phyloP scores from a whole-genome alignment of 2,329 filamentous ascomycete genomes.

The Chaetomiaceae sp. region DNA sequence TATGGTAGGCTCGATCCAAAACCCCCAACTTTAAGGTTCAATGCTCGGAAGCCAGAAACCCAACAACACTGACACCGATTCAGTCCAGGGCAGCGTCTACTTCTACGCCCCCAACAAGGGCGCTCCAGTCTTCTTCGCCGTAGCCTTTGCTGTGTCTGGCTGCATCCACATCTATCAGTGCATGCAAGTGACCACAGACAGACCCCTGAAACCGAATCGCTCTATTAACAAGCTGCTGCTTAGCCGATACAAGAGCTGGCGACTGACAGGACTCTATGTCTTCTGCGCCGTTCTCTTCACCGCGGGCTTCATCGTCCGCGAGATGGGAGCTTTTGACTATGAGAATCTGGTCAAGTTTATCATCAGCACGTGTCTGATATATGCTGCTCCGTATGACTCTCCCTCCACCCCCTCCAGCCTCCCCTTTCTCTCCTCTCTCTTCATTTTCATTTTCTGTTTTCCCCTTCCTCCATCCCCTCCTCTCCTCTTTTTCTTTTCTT shows the following conservation, averaged over 20 bases:
- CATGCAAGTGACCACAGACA: slow-evolving; percentile 36
- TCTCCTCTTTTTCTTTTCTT: not conserved
- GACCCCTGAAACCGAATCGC: not conserved
- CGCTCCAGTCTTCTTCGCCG: slow-evolving; percentile 43
- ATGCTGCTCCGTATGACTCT: slow-evolving; percentile 29
- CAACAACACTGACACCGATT: not conserved
- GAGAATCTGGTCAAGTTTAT: slow-evolving; percentile 39
- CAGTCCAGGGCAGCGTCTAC: slow-evolving; percentile 41
- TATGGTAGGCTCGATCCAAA: not conserved
- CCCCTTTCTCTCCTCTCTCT: not conserved
- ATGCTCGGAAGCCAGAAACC: too few relatives aligned
- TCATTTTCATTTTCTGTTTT: too few relatives aligned
- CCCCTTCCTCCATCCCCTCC: not conserved
- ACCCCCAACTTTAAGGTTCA: not conserved
- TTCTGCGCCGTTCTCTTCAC: slow-evolving; percentile 44
- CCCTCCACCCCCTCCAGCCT: not conserved
- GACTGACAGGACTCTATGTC: slow-evolving; percentile 44
- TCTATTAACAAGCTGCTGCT: too few relatives aligned
- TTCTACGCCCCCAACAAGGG: slow-evolving; percentile 45
- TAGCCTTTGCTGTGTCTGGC: slow-evolving; percentile 37
- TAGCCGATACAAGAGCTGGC: slow-evolving; percentile 47
- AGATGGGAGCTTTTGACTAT: slow-evolving; percentile 46
- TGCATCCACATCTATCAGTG: slow-evolving; percentile 39
- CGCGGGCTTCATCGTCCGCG: slow-evolving; percentile 43
- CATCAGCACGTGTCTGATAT: slow-evolving; percentile 35